Evolutionary conservation across 768 basidiomycete species (phyloP).

Genomic region (Basidioascus undulatus): DNA sequence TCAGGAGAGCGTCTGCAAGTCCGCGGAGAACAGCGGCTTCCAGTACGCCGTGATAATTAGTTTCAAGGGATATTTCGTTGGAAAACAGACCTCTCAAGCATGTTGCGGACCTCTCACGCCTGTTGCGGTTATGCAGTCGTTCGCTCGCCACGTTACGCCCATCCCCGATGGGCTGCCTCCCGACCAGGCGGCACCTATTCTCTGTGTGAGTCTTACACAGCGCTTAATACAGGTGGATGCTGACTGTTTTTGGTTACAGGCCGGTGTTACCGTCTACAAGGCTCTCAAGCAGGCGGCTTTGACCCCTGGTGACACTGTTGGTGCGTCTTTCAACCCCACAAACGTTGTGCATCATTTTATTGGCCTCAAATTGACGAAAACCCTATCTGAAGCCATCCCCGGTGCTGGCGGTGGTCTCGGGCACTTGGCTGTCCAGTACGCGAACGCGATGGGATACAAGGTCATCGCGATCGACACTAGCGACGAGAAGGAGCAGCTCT

Average conservation of each 20-base stretch:
- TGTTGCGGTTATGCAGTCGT: constrained; percentile 22
- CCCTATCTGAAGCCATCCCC: constrained; percentile 1
- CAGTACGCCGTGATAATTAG: constrained; percentile 16
- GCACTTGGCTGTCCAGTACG: constrained; percentile 53
- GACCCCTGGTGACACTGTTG: constrained; percentile 44
- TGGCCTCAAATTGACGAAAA: too few species aligned
- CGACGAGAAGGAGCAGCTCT: constrained; percentile 30
- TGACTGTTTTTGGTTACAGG: constrained; percentile 1
- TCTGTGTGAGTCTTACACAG: constrained; percentile 27
- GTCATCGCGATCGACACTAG: constrained; percentile 66
- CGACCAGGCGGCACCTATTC: constrained; percentile 40
- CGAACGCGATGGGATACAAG: constrained; percentile 45
- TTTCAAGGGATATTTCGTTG: background rate
- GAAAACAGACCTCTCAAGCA: background rate
- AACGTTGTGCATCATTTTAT: too few species aligned
- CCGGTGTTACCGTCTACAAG: constrained; percentile 56
- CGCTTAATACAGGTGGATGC: background rate
- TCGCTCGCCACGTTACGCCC: constrained; percentile 44
- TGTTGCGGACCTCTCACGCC: background rate
- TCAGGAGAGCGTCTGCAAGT: constrained; percentile 52
- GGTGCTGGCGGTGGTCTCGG: constrained; percentile 10
- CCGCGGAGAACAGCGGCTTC: constrained; percentile 35
- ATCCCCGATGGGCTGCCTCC: constrained; percentile 38
- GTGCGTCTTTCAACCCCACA: constrained; percentile 47
- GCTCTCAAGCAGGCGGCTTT: constrained; percentile 50